Percentiles rank a stretch among this genome's conserved stretches.
Conservation (phyloP, 306 rosid genomes). For the Fragaria ananassa region DNA sequence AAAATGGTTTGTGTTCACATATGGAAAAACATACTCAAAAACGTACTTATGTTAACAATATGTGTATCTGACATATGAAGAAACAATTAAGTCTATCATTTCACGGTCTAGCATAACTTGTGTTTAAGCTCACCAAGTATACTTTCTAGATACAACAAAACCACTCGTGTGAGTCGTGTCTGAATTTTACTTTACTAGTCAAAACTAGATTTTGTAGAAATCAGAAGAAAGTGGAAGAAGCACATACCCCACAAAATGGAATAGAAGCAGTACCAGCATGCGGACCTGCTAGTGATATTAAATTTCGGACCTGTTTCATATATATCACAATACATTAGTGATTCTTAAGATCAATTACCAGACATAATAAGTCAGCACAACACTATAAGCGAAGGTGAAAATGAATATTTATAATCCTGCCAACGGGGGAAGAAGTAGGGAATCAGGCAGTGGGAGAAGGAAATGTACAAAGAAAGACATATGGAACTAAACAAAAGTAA, state of each 20-base stretch:
- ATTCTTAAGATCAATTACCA: not conserved
- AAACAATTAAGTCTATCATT: not conserved
- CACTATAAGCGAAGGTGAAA: not conserved
- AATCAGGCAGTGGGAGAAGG: not conserved
- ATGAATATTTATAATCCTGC: not conserved
- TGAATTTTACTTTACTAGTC: not conserved
- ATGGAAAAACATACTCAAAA: not conserved
- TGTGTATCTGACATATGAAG: not conserved
- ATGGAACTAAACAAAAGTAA: not conserved
- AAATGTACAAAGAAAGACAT: not conserved
- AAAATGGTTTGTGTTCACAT: not conserved
- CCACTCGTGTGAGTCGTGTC: not conserved
- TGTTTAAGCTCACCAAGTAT: not conserved
- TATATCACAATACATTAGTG: not conserved
- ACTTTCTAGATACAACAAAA: not conserved
- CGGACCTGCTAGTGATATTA: constrained; percentile 68
- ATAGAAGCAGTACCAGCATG: constrained; percentile 78
- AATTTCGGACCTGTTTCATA: constrained; percentile 61
- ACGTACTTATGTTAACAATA: not conserved
- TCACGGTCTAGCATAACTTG: not conserved
- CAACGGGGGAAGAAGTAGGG: not conserved
- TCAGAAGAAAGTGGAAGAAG: constrained; percentile 22
- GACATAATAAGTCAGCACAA: constrained; percentile 2
- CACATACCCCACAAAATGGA: constrained; percentile 65
- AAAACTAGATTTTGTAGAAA: not conserved